Conservation (phyloP, 768 basidiomycete genomes). For the Kwoniella botswanensis region DNA sequence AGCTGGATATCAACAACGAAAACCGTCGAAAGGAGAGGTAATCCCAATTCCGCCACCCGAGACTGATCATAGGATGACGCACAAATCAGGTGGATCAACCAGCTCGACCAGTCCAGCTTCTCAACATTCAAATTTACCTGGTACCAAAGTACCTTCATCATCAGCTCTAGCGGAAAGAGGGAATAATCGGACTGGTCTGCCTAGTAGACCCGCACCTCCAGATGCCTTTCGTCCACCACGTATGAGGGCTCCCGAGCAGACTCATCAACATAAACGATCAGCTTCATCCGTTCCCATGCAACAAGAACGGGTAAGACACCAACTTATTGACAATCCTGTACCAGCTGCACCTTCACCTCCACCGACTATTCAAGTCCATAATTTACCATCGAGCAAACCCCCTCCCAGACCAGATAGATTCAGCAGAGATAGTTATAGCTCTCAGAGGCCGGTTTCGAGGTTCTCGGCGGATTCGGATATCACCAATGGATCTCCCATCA, state of each 20-base stretch:
- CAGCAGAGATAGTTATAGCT: constrained; percentile 46
- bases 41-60: constrained; percentile 12
- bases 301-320: constrained; percentile 31
- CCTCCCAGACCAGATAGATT: constrained; percentile 46
- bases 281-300: not conserved
- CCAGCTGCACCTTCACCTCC: constrained; percentile 35
- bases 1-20: constrained; percentile 2
- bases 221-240: constrained; percentile 59
- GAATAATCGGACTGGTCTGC: constrained; percentile 30
- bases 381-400: constrained; percentile 8
- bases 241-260: constrained; percentile 31
- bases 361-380: constrained; percentile 24
- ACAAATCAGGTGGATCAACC: constrained; percentile 65
- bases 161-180: constrained; percentile 40
- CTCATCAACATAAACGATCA: constrained; percentile 19
- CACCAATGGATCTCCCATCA: constrained; percentile 44
- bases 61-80: constrained; percentile 64
- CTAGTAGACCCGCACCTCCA: constrained; percentile 55
- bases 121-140: constrained; percentile 18
- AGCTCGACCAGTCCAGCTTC: constrained; percentile 54
- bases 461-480: constrained; percentile 53
- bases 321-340: constrained; percentile 35
- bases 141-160: constrained; percentile 35
- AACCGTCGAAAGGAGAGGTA: constrained; percentile 11
- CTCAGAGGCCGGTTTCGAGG: constrained; percentile 38